Base-by-base conservation (phyloP, 2,329 filamentous ascomycete species). In the Pseudofabraea citricarpa region DNA sequence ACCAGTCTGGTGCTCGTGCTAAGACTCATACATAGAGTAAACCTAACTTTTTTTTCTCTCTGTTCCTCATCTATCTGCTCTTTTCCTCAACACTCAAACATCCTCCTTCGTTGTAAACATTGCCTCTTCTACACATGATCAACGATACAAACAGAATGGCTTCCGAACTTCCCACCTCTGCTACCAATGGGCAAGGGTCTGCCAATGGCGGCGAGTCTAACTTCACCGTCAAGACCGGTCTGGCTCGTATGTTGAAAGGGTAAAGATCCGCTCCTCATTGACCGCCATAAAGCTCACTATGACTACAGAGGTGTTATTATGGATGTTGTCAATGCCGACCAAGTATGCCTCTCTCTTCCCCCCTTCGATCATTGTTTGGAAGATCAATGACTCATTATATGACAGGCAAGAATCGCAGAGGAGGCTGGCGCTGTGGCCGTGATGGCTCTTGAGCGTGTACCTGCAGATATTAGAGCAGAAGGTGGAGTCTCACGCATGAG, bases 181-280 rank as follows among this genome's bases (percentile, higher is more conserved):
- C 43, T 31, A 58, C 51, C 38, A 54, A 57, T 49, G 53, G 55
- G 22, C 43, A 52, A 15, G 40, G 38, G 27, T 46, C 22, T 19
- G 47, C 45, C 23, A 42, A 46, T 26, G 49, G 44, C 23, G 49
- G 45, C 23, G 52, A 56, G 24, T 49, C 47, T 15, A 56, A 80
- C 67, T 95, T 96, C 68, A 83, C 83, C 55, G 84, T 96, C 77
- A 98, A 98, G 79, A 86, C 89, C 42, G 93, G 91, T 47, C 75
- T 98, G 53, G 93, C 93, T 19, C 87, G 95, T 69, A 98, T 98
- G 93, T 75, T 97, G 69, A 96, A 97, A 77, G 93, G 93, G 27
- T 31, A 7, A 4, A 15, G 13, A n/a, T 31, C 27, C 27, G 6
- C 27, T n/a, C 27, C 13, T 12, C 6, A 31, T 31, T 31, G 27